Conservation (phyloP, 2,329 filamentous ascomycete species). For the Trichoderma polysporum region DNA sequence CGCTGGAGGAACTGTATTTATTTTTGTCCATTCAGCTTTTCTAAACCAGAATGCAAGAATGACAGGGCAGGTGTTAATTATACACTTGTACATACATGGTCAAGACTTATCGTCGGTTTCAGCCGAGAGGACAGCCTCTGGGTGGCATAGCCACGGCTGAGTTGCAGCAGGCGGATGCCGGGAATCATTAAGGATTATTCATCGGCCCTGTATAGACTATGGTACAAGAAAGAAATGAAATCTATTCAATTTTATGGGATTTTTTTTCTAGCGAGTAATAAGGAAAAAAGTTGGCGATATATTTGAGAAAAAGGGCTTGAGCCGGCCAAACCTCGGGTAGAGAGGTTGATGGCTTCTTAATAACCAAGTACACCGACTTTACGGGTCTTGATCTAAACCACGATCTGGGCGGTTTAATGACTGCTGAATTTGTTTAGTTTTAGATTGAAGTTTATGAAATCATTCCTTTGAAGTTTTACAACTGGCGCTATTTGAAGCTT, state of each 20-base stretch:
- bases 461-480: no score
- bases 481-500: background rate
- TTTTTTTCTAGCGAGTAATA: background rate
- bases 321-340: slow-evolving; percentile 26
- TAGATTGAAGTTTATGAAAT: background rate
- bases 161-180: slow-evolving; percentile 29
- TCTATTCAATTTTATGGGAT: background rate
- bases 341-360: background rate
- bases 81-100: slow-evolving; percentile 48
- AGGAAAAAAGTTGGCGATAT: slow-evolving; percentile 7
- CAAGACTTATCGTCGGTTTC: slow-evolving; percentile 51
- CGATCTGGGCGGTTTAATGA: background rate
- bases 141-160: slow-evolving; percentile 39
- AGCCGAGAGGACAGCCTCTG: slow-evolving; percentile 31
- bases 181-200: slow-evolving; percentile 28
- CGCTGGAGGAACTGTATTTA: slow-evolving; percentile 57
- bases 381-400: background rate
- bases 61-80: background rate
- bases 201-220: background rate
- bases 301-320: background rate
- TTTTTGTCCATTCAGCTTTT: background rate
- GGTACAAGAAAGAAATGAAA: background rate
- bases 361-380: background rate
- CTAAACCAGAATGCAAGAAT: no score
- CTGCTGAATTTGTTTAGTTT: background rate